Evolutionary conservation across 768 basidiomycete genomes (phyloP), one percentile per base, ranked within the genome.

Genomic region (Hydnum rufescens): DNA sequence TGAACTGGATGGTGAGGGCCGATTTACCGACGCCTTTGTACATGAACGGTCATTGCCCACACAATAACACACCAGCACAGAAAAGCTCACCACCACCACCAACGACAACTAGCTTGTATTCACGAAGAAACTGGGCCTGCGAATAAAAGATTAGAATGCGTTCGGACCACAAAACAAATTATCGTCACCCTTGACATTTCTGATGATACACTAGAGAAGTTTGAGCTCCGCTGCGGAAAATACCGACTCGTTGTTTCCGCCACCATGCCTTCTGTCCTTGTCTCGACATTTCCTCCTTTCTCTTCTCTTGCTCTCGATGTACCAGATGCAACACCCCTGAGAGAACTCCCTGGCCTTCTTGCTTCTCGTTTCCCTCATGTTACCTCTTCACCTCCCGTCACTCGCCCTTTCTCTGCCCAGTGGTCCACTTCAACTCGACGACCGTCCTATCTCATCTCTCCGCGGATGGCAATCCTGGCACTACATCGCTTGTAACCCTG

Each of bases 51-150:
- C 18, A n/a, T 25, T 16, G 13, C 13, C 22, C 44, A 13, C 8
- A 16, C 26, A 25, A 47, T 8, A n/a, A n/a, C 13, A 18, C 29
- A n/a, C 8, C 25, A 36, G 13, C 16, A 13, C 53, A 52, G 30
- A 29, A n/a, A 5, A 39, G 57, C 51, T 62, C 51, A 83, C 90
- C 92, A 76, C 92, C 93, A 63, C 93, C 93, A 48, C 93, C 93
- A 56, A 96, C 93, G 57, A 97, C 93, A 58, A 97, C 93, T 55
- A 96, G 79, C 72, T 96, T 96, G 71, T 97, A 97, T 65, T 97
- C 93, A 61, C 92, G 73, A 66, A 97, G 70, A 71, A 89, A 89
- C 63, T 82, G 81, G 57, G 85, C 82, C 81, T 87, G 55, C 32
- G 16, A 32, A 39, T 39, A 39, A 39, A 22, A 22, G 36, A 22